These are phyloP conservation scores for Ricinus communis DNA, from an alignment of 345 rosid genomes.

Conservation along the genomic window DNA sequence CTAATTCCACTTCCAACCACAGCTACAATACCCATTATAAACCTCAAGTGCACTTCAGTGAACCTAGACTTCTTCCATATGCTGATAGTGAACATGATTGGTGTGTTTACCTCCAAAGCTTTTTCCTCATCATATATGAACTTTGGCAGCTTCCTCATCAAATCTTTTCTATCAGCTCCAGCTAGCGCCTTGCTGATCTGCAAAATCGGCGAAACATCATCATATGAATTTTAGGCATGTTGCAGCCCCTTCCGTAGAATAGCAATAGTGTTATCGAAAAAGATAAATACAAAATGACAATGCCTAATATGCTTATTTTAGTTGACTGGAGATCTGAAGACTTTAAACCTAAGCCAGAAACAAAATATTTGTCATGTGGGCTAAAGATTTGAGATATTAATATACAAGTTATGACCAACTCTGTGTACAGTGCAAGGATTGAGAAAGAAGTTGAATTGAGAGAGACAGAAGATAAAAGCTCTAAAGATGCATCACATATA, in stretches of 20 bases:
- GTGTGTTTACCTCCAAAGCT: constrained; percentile 41
- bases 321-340: background rate
- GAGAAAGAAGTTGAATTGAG: background rate
- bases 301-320: background rate
- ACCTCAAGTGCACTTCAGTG: background rate
- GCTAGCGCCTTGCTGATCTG: constrained; percentile 46
- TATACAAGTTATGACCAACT: background rate
- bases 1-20: background rate
- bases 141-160: constrained; percentile 49
- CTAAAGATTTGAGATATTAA: background rate
- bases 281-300: background rate
- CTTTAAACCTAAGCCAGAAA: background rate
- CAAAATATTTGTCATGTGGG: background rate
- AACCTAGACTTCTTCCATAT: background rate
- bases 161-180: constrained; percentile 41
- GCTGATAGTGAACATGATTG: background rate
- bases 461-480: background rate
- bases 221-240: background rate
- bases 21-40: background rate
- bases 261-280: background rate
- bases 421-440: background rate
- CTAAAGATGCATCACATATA: background rate
- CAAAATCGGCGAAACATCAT: background rate
- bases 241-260: background rate
- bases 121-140: constrained; percentile 57